These are phyloP conservation scores for Candida insectalens DNA, from an alignment of 805 yeast species.

Conservation along the genomic window DNA sequence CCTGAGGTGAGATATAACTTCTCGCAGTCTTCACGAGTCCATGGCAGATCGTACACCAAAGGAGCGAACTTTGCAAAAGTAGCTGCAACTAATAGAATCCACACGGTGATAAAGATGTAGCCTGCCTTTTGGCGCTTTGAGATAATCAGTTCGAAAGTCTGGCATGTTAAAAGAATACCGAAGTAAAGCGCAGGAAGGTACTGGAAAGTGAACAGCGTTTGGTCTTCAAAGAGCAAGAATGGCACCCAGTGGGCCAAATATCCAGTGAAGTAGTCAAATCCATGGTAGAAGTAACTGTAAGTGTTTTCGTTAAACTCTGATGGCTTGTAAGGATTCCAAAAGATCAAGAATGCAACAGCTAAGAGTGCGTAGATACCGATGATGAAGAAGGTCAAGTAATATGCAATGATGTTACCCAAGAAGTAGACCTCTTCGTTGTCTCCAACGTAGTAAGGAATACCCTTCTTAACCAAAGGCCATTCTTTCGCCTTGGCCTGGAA, in stretches of 20 bases:
- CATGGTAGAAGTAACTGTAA: conserved; percentile 15
- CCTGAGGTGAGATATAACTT: conserved; percentile 7
- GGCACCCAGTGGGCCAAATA: conserved; percentile 54
- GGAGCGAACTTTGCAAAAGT: conserved; percentile 28
- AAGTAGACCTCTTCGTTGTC: conserved; percentile 37
- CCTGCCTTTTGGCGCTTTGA: conserved; percentile 23
- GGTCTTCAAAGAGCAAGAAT: conserved; percentile 28
- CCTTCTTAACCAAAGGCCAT: conserved; percentile 55
- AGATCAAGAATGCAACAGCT: conserved; percentile 7
- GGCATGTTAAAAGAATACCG: conserved; percentile 34
- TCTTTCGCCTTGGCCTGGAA: conserved; percentile 29
- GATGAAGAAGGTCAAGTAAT: conserved; percentile 34
- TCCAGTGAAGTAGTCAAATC: conserved; percentile 37
- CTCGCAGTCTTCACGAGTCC: conserved; percentile 35
- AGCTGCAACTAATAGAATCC: conserved; percentile 13
- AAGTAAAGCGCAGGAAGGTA: conserved; percentile 44
- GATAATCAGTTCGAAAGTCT: conserved; percentile 32
- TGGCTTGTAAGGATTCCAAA: conserved; percentile 13
- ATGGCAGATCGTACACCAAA: conserved; percentile 34
- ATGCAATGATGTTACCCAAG: conserved; percentile 55
- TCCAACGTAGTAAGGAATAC: conserved; percentile 48
- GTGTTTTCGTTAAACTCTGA: conserved; percentile 2
- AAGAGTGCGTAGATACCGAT: conserved; percentile 17
- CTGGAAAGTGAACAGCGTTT: conserved; percentile 33
- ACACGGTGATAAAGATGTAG: conserved; percentile 12